Conservation (phyloP, 305 asterid genomes). For the Fraxinus latifolia region DNA sequence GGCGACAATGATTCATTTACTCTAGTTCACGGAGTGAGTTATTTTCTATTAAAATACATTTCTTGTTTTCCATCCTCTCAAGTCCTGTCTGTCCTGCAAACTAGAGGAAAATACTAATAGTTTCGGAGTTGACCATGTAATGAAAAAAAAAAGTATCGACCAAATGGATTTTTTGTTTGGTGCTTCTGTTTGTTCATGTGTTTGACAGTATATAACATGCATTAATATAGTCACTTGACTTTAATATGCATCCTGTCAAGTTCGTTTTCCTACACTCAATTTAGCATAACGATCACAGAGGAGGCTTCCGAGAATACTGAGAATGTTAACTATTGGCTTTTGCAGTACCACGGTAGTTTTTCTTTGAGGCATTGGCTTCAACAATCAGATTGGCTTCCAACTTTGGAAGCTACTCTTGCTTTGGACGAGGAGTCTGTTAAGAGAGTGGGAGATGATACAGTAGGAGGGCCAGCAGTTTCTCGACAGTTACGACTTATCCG, state of each 20-base stretch:
- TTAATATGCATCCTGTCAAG: background rate
- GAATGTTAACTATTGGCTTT: slow-evolving; percentile 3
- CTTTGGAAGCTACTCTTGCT: slow-evolving; percentile 88
- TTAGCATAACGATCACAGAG: background rate
- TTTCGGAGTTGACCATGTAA: background rate
- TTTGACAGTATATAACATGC: background rate
- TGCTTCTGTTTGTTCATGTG: slow-evolving; percentile 10
- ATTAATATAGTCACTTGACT: background rate
- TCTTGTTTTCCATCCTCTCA: background rate
- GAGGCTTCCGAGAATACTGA: background rate
- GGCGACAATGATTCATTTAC: slow-evolving; percentile 58
- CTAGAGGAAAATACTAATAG: background rate
- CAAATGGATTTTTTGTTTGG: background rate
- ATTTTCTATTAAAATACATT: slow-evolving; percentile 14
- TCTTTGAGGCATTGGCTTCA: slow-evolving; percentile 97
- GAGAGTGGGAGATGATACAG: slow-evolving; percentile 87
- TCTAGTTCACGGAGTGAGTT: slow-evolving; percentile 82
- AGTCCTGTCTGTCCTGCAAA: background rate
- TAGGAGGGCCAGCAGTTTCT: slow-evolving; percentile 92
- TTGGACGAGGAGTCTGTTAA: slow-evolving; percentile 81
- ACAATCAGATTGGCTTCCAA: slow-evolving; percentile 93
- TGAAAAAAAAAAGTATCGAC: background rate
- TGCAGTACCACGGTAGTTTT: slow-evolving; percentile 86
- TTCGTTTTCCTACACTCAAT: background rate
- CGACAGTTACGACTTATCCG: slow-evolving; percentile 78